Base-by-base conservation (phyloP, 2,329 filamentous ascomycete genomes). In the Colletotrichum tanaceti region DNA sequence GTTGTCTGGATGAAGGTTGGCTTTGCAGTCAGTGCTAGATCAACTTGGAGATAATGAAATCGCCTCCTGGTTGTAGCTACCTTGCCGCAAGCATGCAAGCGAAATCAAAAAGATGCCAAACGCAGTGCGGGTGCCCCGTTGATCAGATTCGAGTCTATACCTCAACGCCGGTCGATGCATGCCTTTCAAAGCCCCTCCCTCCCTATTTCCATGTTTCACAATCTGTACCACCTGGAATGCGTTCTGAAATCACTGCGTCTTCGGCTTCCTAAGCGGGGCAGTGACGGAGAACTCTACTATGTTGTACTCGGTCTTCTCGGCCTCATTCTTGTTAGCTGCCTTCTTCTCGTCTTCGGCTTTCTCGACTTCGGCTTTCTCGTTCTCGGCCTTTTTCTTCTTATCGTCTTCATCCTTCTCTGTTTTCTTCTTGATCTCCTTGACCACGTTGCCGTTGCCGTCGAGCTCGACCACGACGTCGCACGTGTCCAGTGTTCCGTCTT, bases 401-500 rank as follows among this genome's bases (percentile, higher is more conserved):
- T 79, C 46, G 70, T 79, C 77, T 1, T 79, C 75, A n/a, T 81
- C 74, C 4, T 79, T 78, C 6, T 82, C 73, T 61, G 80, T 74
- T 3, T 81, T 72, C 50, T 79, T 75, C 20, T 79, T 77, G 28
- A 82, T 71, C 65, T 78, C 76, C 73, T 82, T 80, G 35, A 85
- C 73, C 0, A 82, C 77, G 38, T 82, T 82, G 0, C 86, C 85
- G 6, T 86, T 71, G 0, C 75, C 80, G 53, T 86, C 86, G 1
- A 88, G 76, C 63, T 88, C 85, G 2, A 89, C 86, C 0, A 89
- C 79, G 1, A 87, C 82, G 54, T 89, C 86, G 47, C 80, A 74
- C 0, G 80, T 84, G 71, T 89, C 87, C 3, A 89, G 77, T 63
- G 80, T 86, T 4, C 86, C 87, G 71, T 90, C 88, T 77, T 98